Base-by-base conservation (phyloP, 192 early-diverging fungal genomes). In the Coemansia erecta region DNA sequence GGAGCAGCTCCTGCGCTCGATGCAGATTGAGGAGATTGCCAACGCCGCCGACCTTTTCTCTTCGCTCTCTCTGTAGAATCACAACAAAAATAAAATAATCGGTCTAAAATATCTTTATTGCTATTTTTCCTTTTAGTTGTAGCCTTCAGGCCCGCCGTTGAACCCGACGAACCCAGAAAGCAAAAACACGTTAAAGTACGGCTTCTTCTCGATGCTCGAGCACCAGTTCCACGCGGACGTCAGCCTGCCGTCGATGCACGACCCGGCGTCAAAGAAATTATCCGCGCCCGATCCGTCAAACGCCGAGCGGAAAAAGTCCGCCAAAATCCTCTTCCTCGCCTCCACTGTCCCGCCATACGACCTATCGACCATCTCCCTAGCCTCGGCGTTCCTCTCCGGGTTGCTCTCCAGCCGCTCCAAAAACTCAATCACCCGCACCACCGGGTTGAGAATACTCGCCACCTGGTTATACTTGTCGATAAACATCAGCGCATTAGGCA, bases 401-500 rank as follows among this genome's bases (percentile, higher is more conserved):
- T 44, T 35, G 15, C 49, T 53, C 4, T 80, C 70, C 13, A 89
- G 71, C 0, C 81, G 58, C 18, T 90, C 89, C 28, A 98, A 73
- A 47, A 86, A 83, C 42, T 87, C 87, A 31, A 97, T 77, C 19
- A 84, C 86, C 2, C 82, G 84, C 41, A 87, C 83, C 41, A 98
- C 87, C 0, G 97, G 97, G 59, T 89, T 88, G 14, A 99, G 83
- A 57, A 99, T 99, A 47, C 91, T 85, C 52, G 94, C 85, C n/a
- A 99, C 90, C 84, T 99, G 95, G 60, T 94, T 97, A 77, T 97
- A 97, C 84, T 94, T 94, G 85, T 93, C 92, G 52, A 99, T 97
- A 56, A 98, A 98, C 86, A 97, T 89, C 31, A 99, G 85, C 5
- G 97, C 91, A 65, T 99, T 99, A 18, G 97, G 95, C 12, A 99